Evolutionary conservation across 139 green algal species (phyloP).

Genomic region (Ettlia oleoabundans): DNA sequence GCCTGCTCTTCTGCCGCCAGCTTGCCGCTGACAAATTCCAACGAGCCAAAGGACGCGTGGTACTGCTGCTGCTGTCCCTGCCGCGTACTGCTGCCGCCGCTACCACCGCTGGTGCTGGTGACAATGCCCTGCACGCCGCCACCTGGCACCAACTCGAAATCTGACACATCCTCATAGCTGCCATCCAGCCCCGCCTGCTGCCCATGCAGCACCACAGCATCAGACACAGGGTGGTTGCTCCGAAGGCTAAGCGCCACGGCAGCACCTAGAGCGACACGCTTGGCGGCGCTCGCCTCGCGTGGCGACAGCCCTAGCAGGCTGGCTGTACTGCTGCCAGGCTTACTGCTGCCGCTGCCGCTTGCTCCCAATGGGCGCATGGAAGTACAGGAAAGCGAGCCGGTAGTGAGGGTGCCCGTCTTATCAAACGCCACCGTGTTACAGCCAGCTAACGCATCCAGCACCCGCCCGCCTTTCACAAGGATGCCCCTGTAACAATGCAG

Average conservation of each 20-base stretch:
- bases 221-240: constrained; percentile 59
- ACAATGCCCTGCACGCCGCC: constrained; percentile 50
- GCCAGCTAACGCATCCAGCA: constrained; percentile 75
- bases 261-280: constrained; percentile 29
- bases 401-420: constrained; percentile 93
- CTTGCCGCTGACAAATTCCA: constrained; percentile 52
- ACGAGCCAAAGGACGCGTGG: constrained; percentile 61
- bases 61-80: not conserved
- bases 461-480: constrained; percentile 74
- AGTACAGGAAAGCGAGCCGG: constrained; percentile 64
- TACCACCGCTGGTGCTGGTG: not conserved
- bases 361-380: constrained; percentile 14
- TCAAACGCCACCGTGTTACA: constrained; percentile 79
- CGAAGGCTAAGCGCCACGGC: constrained; percentile 55
- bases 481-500: constrained; percentile 52
- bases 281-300: not conserved
- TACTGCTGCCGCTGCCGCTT: not conserved
- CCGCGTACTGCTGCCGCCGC: constrained; percentile 2
- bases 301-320: not conserved
- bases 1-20: not conserved
- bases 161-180: constrained; percentile 22
- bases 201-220: constrained; percentile 41
- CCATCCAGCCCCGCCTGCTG: not conserved
- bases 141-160: constrained; percentile 55
- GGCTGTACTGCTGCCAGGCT: not conserved